Base-by-base conservation (phyloP, 2,329 filamentous ascomycete genomes). In the Fusarium chlamydosporum region DNA sequence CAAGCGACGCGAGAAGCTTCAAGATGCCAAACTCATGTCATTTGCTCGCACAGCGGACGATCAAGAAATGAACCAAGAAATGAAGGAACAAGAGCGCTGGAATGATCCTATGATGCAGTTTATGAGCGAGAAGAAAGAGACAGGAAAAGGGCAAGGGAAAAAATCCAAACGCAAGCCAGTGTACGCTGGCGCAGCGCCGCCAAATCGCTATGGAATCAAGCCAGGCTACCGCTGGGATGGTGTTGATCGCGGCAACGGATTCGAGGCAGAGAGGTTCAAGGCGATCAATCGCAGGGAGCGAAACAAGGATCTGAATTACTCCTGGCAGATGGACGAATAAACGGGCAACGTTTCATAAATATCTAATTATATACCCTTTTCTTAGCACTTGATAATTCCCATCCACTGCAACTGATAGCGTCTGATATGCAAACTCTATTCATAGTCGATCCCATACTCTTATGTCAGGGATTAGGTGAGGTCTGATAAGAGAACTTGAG, bases 181-280 rank as follows among this genome's bases (percentile, higher is more conserved):
- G 6, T 99, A 98, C 77, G 82, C 89, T 63, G 96, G 95, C 0
- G 86, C 90, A 0, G 92, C 91, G 57, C 87, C 92, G 75, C 96
- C 96, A 43, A 99, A 99, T 84, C 86, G 96, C 20, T 98, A 98
- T 81, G 93, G 92, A 2, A 98, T 99, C 65, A 86, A 91, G 64
- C 96, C 96, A 0, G 96, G 96, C 0, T 93, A 97, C 82, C 85
- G 93, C 69, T 99, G 96, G 96, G 96, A 99, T 83, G 96, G 96
- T 7, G 96, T 99, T 18, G 96, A 99, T 83, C 86, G 96, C 70
- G 86, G 93, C 20, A 99, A 93, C 80, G 95, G 95, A 1, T 98
- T 97, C 77, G 96, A 99, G 82, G 91, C 88, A 66, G 91, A 97
- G 76, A 92, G 94, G 82, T 98, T 98, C 81, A 93, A 92, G 77